A percentile compares a stretch with the other conserved stretches of the same genome.
Evolutionary conservation across 352 stramenopile genomes (phyloP).

Genomic region (Phytophthora crassamura): DNA sequence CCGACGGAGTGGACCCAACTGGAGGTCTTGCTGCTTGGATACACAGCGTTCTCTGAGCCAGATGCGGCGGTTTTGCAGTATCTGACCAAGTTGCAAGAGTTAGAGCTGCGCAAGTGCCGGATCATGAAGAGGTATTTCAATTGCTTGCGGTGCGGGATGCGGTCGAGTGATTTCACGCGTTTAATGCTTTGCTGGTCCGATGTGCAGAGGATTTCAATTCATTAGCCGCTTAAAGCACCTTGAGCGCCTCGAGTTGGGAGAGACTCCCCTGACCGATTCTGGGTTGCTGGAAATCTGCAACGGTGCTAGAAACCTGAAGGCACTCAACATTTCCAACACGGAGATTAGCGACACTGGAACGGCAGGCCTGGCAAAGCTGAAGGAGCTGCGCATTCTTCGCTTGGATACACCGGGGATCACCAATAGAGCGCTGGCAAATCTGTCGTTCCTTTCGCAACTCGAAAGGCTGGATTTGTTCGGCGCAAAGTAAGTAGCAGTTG

Average conservation of each 20-base stretch:
- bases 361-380: constrained; percentile 53
- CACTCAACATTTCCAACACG: constrained; percentile 73
- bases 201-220: constrained; percentile 68
- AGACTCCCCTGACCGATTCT: constrained; percentile 69
- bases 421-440: constrained; percentile 60
- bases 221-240: constrained; percentile 63
- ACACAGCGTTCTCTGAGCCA: constrained; percentile 68
- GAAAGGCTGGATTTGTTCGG: constrained; percentile 79
- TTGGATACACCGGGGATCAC: constrained; percentile 75
- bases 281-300: constrained; percentile 71
- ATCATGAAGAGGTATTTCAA: constrained; percentile 70
- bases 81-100: constrained; percentile 58
- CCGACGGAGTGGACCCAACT: constrained; percentile 62
- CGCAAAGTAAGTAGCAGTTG: constrained; percentile 52
- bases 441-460: constrained; percentile 61
- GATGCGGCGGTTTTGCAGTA: constrained; percentile 64
- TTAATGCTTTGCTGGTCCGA: constrained; percentile 1
- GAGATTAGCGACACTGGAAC: constrained; percentile 72
- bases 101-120: constrained; percentile 71
- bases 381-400: constrained; percentile 61
- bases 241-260: constrained; percentile 61
- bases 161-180: constrained; percentile 1
- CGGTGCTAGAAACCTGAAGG: constrained; percentile 42
- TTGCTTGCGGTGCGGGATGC: background rate
- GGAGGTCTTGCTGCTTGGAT: constrained; percentile 60